These are phyloP conservation scores for Lodderomyces theae DNA, from an alignment of 1,139 yeast species.

Conservation along the genomic window DNA sequence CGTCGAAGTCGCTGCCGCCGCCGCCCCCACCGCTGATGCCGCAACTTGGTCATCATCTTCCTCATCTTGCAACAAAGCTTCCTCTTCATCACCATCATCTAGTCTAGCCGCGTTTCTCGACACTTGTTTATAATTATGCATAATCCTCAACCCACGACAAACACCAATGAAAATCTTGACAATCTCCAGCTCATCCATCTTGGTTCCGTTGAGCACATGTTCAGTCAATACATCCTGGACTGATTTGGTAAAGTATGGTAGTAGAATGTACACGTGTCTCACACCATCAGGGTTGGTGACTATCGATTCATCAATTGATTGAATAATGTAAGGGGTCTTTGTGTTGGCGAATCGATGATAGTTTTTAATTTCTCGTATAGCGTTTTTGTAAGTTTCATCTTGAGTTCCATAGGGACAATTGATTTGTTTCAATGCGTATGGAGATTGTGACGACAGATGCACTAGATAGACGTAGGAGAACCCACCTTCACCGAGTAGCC, in stretches of 20 bases:
- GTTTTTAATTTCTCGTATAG: slow-evolving; percentile 73
- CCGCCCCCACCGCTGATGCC: slow-evolving; percentile 7
- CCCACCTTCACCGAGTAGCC: slow-evolving; percentile 85
- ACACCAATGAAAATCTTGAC: slow-evolving; percentile 62
- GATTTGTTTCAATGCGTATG: slow-evolving; percentile 79
- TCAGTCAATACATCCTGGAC: slow-evolving; percentile 74
- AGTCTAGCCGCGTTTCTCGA: slow-evolving; percentile 18
- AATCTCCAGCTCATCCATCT: slow-evolving; percentile 56
- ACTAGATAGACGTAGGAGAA: slow-evolving; percentile 84
- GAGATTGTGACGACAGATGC: slow-evolving; percentile 45
- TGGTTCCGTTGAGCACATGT: slow-evolving; percentile 53
- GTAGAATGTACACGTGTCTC: slow-evolving; percentile 68
- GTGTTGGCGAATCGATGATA: slow-evolving; percentile 64
- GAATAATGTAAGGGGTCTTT: slow-evolving; percentile 60
- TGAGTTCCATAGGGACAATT: slow-evolving; percentile 85
- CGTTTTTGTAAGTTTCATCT: slow-evolving; percentile 54
- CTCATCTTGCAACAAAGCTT: slow-evolving; percentile 9
- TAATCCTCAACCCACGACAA: slow-evolving; percentile 68
- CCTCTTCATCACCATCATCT: slow-evolving; percentile 29
- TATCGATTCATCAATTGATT: slow-evolving; percentile 67
- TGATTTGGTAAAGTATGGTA: slow-evolving; percentile 73
- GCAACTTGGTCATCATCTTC: slow-evolving; percentile 14
- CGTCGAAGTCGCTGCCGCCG: slow-evolving; percentile 8
- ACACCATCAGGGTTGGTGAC: slow-evolving; percentile 76
- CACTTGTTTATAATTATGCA: slow-evolving; percentile 62